phyloP scores from a whole-genome alignment of 495 filamentous ascomycete genomes.

The Hypoxylon perforatum region DNA sequence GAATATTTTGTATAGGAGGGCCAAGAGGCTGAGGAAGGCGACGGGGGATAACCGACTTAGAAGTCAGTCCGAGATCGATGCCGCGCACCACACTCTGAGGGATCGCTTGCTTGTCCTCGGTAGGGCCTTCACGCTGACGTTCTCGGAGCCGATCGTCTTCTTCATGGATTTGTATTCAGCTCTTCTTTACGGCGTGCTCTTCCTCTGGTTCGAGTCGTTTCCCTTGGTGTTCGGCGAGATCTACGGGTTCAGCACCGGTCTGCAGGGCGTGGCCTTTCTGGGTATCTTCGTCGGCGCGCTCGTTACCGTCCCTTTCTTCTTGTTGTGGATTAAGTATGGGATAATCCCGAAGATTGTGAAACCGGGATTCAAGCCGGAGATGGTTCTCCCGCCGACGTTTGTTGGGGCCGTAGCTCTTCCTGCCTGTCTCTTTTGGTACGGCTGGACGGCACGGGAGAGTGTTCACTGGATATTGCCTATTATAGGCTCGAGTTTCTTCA shows the following conservation, averaged over 20 bases:
- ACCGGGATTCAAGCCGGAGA: slow-evolving; percentile 37
- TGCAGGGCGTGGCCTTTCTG: slow-evolving; percentile 50
- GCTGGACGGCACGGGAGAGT: slow-evolving; percentile 53
- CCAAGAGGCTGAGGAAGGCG: slow-evolving; percentile 42
- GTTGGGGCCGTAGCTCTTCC: slow-evolving; percentile 54
- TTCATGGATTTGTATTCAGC: slow-evolving; percentile 66
- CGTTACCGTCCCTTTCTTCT: slow-evolving; percentile 44
- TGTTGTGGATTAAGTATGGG: slow-evolving; percentile 36
- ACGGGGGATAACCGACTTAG: slow-evolving; percentile 47
- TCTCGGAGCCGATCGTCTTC: slow-evolving; percentile 48
- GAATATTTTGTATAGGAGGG: slow-evolving; percentile 49
- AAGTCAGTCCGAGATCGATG: slow-evolving; percentile 47
- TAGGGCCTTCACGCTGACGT: slow-evolving; percentile 51
- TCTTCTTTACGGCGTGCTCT: slow-evolving; percentile 78
- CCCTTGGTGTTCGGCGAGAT: slow-evolving; percentile 75
- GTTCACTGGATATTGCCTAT: slow-evolving; percentile 61
- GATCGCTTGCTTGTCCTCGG: slow-evolving; percentile 36
- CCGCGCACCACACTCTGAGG: slow-evolving; percentile 38
- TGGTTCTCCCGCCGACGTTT: slow-evolving; percentile 47
- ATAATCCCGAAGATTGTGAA: slow-evolving; percentile 19
- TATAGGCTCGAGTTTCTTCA: slow-evolving; percentile 63
- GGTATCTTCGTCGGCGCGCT: slow-evolving; percentile 39
- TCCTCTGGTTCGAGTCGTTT: slow-evolving; percentile 86
- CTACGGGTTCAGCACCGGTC: slow-evolving; percentile 64
- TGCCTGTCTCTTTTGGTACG: slow-evolving; percentile 62